phyloP scores from a whole-genome alignment of 176 grass and related monocot genomes.

The Chrysopogon serrulatus region DNA sequence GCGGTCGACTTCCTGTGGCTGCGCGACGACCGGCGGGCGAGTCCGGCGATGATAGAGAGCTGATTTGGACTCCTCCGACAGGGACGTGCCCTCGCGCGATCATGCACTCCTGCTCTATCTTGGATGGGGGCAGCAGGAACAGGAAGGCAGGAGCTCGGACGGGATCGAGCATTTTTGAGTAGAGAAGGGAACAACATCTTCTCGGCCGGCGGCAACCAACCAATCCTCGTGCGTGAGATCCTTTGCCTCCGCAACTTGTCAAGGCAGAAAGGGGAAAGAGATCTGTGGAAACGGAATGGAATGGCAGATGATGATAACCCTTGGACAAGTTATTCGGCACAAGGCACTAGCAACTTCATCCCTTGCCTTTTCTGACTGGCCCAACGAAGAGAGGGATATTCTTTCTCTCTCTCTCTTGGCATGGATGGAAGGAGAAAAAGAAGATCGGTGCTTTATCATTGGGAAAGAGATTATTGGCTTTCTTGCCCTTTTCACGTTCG shows the following conservation, averaged over 20 bases:
- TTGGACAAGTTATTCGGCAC: slow-evolving; percentile 17
- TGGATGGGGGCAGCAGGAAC: neutral
- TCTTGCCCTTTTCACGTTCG: neutral
- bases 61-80: neutral
- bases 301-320: neutral
- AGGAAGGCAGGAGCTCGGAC: neutral
- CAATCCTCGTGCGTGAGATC: neutral
- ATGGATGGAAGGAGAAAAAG: neutral
- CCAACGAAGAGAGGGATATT: neutral
- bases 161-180: neutral
- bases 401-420: neutral
- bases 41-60: neutral
- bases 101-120: neutral
- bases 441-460: slow-evolving; percentile 1
- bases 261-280: neutral
- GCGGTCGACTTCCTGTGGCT: neutral
- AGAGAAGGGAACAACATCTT: neutral
- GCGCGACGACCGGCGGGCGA: neutral
- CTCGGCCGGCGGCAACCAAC: neutral
- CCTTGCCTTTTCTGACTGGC: slow-evolving; percentile 6
- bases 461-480: slow-evolving; percentile 8
- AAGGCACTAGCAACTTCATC: neutral
- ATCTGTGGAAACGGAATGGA: neutral
- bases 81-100: neutral
- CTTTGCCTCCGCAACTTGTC: neutral